These are phyloP conservation scores for Colletotrichum cuscutae DNA, from an alignment of 2,329 filamentous ascomycete genomes.

Conservation along the genomic window DNA sequence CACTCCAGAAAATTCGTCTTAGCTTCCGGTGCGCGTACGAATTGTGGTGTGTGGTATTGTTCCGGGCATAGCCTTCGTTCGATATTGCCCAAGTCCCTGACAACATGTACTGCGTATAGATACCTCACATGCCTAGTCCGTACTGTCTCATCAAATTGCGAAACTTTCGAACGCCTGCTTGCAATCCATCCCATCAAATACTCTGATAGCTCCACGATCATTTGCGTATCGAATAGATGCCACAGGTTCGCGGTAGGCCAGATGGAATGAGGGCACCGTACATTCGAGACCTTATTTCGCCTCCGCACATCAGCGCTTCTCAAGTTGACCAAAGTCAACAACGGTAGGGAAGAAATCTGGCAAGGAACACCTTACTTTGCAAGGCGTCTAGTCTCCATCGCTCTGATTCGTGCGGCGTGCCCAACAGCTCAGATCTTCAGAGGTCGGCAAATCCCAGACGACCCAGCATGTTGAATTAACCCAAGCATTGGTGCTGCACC, in stretches of 20 bases:
- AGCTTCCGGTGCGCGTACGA: not conserved
- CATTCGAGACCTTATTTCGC: not conserved
- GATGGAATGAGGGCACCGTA: not conserved
- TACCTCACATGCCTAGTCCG: not conserved
- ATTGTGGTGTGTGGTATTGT: not conserved
- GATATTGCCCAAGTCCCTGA: not conserved
- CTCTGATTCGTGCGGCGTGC: not conserved
- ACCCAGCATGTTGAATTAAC: not conserved
- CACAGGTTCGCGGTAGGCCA: conserved; percentile 3
- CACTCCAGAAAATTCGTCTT: not conserved
- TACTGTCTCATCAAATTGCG: not conserved
- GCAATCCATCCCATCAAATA: not conserved
- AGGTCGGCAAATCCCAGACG: not conserved
- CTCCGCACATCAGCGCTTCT: not conserved
- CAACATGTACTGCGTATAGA: not conserved
- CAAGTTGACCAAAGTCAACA: not conserved
- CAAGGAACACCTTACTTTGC: not conserved
- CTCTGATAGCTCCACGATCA: conserved; percentile 9
- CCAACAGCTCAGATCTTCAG: not conserved
- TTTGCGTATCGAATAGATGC: conserved; percentile 25
- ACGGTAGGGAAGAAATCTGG: not conserved
- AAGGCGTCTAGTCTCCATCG: not conserved
- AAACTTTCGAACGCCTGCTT: not conserved
- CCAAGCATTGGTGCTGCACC: not conserved
- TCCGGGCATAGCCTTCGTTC: conserved; percentile 1